Percentiles rank a stretch among this genome's conserved stretches.
Evolutionary conservation across 345 rosid genomes (phyloP).

Genomic region (Carallia pectinifolia): DNA sequence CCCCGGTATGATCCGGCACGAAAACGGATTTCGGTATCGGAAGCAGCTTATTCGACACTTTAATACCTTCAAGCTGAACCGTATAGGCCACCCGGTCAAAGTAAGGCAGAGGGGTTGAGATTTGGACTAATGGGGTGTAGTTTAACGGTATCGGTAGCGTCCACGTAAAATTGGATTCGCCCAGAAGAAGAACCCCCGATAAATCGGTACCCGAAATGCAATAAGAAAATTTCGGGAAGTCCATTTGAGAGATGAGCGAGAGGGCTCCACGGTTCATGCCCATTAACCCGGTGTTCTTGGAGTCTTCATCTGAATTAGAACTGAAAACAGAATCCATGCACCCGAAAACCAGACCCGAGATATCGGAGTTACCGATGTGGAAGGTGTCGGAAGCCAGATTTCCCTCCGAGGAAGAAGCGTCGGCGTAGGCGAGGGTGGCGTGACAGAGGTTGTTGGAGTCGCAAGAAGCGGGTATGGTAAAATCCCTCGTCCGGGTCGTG

Average conservation of each 20-base stretch:
- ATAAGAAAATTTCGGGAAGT: conserved; percentile 78
- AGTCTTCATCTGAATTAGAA: conserved; percentile 67
- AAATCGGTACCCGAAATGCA: conserved; percentile 76
- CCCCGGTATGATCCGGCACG: conserved; percentile 88
- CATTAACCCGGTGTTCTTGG: conserved; percentile 66
- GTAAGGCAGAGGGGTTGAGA: conserved; percentile 68
- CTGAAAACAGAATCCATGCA: conserved; percentile 78
- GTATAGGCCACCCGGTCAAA: conserved; percentile 91
- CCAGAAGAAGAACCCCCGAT: conserved; percentile 73
- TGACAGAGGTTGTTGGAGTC: conserved; percentile 73
- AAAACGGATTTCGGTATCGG: conserved; percentile 58
- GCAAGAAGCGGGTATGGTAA: conserved; percentile 79
- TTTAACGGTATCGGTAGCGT: conserved; percentile 48
- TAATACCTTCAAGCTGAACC: conserved; percentile 82
- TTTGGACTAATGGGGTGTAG: conserved; percentile 72
- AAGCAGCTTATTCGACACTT: conserved; percentile 54
- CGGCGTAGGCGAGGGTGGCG: conserved; percentile 79
- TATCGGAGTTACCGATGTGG: conserved; percentile 49
- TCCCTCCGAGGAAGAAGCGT: conserved; percentile 80
- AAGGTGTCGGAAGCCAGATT: conserved; percentile 71
- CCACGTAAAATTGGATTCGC: conserved; percentile 69
- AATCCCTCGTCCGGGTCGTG: conserved; percentile 61
- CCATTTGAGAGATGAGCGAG: conserved; percentile 78
- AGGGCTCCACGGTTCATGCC: conserved; percentile 93
- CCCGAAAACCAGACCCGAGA: conserved; percentile 60